A percentile compares a stretch with the other conserved stretches of the same genome.
These are phyloP conservation scores for Lachancea sp. DNA, from an alignment of 805 yeast species.

Conservation along the genomic window DNA sequence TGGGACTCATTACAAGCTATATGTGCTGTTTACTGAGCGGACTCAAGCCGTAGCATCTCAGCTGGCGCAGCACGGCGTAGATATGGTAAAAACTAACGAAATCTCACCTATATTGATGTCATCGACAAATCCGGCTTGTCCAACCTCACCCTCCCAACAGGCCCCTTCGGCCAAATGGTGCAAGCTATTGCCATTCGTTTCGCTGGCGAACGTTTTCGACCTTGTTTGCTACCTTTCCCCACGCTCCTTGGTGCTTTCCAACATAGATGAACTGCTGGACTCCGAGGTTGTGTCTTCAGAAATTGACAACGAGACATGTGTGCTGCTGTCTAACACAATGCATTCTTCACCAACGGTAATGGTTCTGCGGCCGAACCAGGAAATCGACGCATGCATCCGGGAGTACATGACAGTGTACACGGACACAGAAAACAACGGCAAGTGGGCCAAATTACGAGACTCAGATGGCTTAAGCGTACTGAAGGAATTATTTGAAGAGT, in stretches of 20 bases:
- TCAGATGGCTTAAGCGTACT: conserved; percentile 19
- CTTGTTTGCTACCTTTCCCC: conserved; percentile 31
- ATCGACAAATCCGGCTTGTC: not conserved
- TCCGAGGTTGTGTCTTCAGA: conserved; percentile 23
- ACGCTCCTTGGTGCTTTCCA: conserved; percentile 23
- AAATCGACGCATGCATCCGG: conserved; percentile 28
- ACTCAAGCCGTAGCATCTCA: conserved; percentile 14
- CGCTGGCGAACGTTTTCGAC: conserved; percentile 20
- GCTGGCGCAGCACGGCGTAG: conserved; percentile 14
- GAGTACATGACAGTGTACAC: conserved; percentile 32
- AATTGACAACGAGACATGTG: conserved; percentile 34
- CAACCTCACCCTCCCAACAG: not conserved
- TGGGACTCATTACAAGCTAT: conserved; percentile 22
- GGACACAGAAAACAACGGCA: conserved; percentile 13
- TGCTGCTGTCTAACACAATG: conserved; percentile 24
- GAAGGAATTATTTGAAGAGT: conserved; percentile 26
- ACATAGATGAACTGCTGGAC: conserved; percentile 28
- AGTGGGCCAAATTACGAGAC: conserved; percentile 15
- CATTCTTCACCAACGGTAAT: conserved; percentile 9
- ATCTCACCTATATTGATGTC: conserved; percentile 5
- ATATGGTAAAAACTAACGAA: conserved; percentile 10
- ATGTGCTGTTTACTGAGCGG: conserved; percentile 19
- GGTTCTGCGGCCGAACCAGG: conserved; percentile 27
- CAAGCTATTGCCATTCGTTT: conserved; percentile 20
- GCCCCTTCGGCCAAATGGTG: conserved; percentile 11